A percentile compares a stretch with the other conserved stretches of the same genome.
Evolutionary conservation across 176 grass and related monocot species (phyloP).

Genomic region (Oryza glumipatula): DNA sequence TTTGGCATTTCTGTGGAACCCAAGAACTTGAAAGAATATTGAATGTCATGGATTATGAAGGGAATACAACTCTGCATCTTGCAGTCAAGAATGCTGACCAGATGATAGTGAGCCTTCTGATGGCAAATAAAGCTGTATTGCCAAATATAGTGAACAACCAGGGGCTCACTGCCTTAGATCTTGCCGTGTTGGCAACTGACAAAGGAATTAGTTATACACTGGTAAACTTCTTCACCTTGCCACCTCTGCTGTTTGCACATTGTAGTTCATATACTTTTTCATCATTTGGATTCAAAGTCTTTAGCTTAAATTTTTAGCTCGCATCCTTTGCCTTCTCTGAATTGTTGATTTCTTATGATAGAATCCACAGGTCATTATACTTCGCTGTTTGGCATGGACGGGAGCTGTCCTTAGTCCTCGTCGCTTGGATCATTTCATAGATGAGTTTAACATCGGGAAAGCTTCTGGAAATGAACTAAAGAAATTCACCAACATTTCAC

Average conservation of each 20-base stretch:
- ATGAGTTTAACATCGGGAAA: constrained; percentile 52
- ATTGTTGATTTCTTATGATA: constrained; percentile 56
- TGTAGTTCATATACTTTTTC: constrained; percentile 13
- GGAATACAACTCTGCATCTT: constrained; percentile 82
- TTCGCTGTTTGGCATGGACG: constrained; percentile 63
- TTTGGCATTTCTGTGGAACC: constrained; percentile 47
- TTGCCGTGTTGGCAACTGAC: constrained; percentile 57
- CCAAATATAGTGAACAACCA: constrained; percentile 67
- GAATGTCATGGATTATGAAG: constrained; percentile 72
- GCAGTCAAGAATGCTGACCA: constrained; percentile 49
- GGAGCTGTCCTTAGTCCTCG: constrained; percentile 62
- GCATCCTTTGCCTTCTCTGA: constrained; percentile 46
- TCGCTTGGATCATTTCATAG: constrained; percentile 55
- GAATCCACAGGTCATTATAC: constrained; percentile 72
- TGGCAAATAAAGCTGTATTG: constrained; percentile 45
- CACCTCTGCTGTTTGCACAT: constrained; percentile 10
- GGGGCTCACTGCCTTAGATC: constrained; percentile 69
- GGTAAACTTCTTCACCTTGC: constrained; percentile 46
- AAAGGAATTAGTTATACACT: constrained; percentile 53
- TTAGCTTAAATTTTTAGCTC: constrained; percentile 2
- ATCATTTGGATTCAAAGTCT: background rate
- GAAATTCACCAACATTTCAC: constrained; percentile 56
- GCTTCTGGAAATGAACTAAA: constrained; percentile 51
- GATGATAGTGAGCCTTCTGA: constrained; percentile 59
- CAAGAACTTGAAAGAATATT: constrained; percentile 55